Base-by-base conservation (phyloP, 345 rosid genomes). In the Euclidium syriacum region DNA sequence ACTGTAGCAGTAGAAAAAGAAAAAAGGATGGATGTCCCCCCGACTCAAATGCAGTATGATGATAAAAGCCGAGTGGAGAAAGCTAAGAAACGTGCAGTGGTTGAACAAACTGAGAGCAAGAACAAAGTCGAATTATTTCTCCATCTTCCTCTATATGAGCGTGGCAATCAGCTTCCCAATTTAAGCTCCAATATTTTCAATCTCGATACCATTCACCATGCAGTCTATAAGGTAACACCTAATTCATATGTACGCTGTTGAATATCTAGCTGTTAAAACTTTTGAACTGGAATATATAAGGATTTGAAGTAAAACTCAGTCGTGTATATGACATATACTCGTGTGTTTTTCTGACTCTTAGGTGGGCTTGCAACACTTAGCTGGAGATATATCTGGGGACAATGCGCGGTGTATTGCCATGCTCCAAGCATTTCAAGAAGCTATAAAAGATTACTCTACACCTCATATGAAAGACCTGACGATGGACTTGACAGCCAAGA, bases 351-450 rank as follows among this genome's bases (percentile, higher is more conserved):
- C 32, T 49, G 7, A 44, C n/a, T 40, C n/a, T 42, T 73, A 85
- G 92, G 88, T 85, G 66, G 88, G 96, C 40, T 70, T 88, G 64
- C 90, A 79, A 71, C 83, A 80, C 72, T 72, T 85, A 73, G 74
- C 81, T 12, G 90, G 96, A 69, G 88, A 82, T 30, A 51, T 82
- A 35, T 36, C 78, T 43, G 96, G 83, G 39, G 90, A 88, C 38
- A 88, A 88, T 75, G 85, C 84, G 7, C 85, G 96, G n/a, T 88
- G 96, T 71, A 78, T 85, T 15, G 86, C 92, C 15, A 85, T 88
- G 90, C 90, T 88, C 70, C 75, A 69, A 65, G 90, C 90, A 55
- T 85, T 88, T 66, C 81, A 83, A 52, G 85, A 85, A 68, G 90
- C 78, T 72, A 80, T 85, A 42, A 77, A 54, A 15, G 92, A 82